Conservation (phyloP, 2,329 filamentous ascomycete species). For the Hypoxylon sp. region DNA sequence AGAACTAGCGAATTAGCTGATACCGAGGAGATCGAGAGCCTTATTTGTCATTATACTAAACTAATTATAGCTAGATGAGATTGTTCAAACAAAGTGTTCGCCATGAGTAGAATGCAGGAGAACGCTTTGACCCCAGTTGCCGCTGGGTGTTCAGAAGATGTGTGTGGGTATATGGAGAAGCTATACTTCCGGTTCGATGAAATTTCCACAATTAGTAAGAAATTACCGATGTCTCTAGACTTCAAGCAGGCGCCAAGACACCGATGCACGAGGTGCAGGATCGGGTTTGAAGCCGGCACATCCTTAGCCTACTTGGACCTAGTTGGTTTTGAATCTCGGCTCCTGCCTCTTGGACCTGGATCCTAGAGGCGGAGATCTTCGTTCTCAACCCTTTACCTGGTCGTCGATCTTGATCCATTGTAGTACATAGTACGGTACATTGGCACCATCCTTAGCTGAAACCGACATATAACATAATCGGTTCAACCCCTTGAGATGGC, state of each 20-base stretch:
- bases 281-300: conserved; percentile 30
- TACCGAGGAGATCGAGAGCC: background rate
- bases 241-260: conserved; percentile 22
- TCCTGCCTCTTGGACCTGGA: conserved; percentile 21
- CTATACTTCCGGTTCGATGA: conserved; percentile 12
- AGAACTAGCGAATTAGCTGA: background rate
- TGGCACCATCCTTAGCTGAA: conserved; percentile 5
- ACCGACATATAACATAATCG: conserved; percentile 10
- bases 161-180: conserved; percentile 8
- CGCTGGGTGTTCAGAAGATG: background rate
- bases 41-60: conserved; percentile 11
- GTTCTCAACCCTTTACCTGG: background rate
- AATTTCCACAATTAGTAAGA: conserved; percentile 34
- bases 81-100: background rate
- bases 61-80: background rate
- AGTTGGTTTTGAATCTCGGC: conserved; percentile 23
- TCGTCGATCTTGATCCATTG: conserved; percentile 5
- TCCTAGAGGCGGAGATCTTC: conserved; percentile 7
- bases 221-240: conserved; percentile 27
- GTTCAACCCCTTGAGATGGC: background rate
- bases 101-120: background rate
- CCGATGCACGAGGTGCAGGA: conserved; percentile 9
- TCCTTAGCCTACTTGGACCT: conserved; percentile 25
- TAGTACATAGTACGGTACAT: conserved; percentile 8
- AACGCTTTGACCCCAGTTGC: conserved; percentile 15